Base-by-base conservation (phyloP, 129 eudicot genomes). In the Mikania micrantha region DNA sequence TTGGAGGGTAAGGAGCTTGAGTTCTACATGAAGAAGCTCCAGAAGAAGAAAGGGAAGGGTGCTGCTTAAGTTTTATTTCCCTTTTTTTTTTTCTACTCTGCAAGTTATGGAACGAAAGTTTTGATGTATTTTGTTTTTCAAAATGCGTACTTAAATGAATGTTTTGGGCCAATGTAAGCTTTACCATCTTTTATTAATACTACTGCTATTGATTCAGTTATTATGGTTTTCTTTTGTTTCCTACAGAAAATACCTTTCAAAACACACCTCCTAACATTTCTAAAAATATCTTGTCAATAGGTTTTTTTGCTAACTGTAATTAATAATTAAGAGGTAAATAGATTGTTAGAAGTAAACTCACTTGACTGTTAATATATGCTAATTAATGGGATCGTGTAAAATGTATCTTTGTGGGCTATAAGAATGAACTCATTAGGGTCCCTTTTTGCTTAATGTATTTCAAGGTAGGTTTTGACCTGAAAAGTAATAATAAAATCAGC, bases 1-100 rank as follows among this genome's bases (percentile, higher is more conserved):
- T 71, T 89, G 88, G 96, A 89, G 78, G 96, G 96, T 53, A 89
- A 89, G 77, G 96, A 86, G 85, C 75, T 89, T 45, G 94, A 89
- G 66, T 90, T 86, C 77, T 90, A 90, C 85, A 77, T 79, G 95
- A 90, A 86, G 88, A 90, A 90, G 66, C 71, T 90, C 74, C 95
- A 90, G 72, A 83, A 67, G 81, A 90, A 90, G 90, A 90, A 86
- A 64, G 96, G 96, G 49, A 88, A 88, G 84, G 86, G 85, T 15
- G 91, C 88, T 67, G 78, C 80, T 62, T 81, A 77, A 69, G 41
- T 5, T 56, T 62, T 29, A 9, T 48, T 53, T 38, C 19, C 24
- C 10, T 16, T 39, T 70, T 4, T 20, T 15, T 57, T 27, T 57
- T 27, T 57, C 57, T 10, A 52, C 73, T 35, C 52, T 35, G 36